Percentiles rank a stretch among this genome's conserved stretches.
phyloP scores from a whole-genome alignment of 1,139 yeast genomes.

The Geotrichum phurueaensis region DNA sequence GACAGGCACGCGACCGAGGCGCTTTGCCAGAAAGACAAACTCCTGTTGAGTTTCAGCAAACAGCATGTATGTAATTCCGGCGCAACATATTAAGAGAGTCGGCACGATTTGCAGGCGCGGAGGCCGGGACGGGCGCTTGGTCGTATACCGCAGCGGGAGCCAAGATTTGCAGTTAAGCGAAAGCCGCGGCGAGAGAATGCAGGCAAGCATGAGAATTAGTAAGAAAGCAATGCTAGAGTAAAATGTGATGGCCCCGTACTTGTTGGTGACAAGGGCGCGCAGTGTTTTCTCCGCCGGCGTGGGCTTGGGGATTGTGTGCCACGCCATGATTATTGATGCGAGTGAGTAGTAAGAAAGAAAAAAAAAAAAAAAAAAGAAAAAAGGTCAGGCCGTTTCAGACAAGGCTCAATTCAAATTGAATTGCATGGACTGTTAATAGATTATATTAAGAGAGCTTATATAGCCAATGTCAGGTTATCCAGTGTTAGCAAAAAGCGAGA shows the following conservation, averaged over 20 bases:
- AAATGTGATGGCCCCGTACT: not conserved
- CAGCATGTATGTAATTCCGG: conserved; percentile 20
- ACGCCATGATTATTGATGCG: not conserved
- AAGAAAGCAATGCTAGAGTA: not conserved
- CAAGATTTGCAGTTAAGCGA: not conserved
- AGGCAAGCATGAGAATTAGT: not conserved
- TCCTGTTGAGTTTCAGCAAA: conserved; percentile 39
- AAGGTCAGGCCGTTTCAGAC: not conserved
- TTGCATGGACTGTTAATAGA: too few species aligned
- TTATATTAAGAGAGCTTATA: too few species aligned
- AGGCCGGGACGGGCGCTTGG: conserved; percentile 2
- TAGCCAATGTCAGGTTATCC: too few species aligned
- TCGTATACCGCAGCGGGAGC: not conserved
- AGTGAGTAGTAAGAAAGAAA: not conserved
- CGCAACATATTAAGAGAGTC: conserved; percentile 24
- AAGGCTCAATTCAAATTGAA: not conserved
- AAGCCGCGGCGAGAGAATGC: conserved; percentile 1
- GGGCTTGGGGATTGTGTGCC: conserved; percentile 4
- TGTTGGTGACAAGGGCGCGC: not conserved
- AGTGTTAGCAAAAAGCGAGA: too few species aligned
- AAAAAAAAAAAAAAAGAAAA: not conserved
- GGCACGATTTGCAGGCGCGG: conserved; percentile 6
- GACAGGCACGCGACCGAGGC: conserved; percentile 74
- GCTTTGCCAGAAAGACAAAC: conserved; percentile 58
- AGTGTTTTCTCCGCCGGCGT: not conserved